These are phyloP conservation scores for Ophiocordyceps unilateralis DNA, from an alignment of 2,329 filamentous ascomycete genomes.

Conservation along the genomic window DNA sequence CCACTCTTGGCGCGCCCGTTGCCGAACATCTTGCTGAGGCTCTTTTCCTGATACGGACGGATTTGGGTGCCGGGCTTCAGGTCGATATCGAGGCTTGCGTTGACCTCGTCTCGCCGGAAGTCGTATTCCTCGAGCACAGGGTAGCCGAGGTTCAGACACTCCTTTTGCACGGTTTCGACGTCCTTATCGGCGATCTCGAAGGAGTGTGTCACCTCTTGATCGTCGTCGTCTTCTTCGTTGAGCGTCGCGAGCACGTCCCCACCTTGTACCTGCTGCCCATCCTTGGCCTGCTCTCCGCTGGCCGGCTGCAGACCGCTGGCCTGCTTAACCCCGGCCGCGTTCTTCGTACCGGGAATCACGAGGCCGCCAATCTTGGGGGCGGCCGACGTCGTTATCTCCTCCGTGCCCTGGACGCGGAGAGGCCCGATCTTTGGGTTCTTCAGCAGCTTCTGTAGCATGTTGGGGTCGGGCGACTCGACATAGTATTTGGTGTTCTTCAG, in stretches of 20 bases:
- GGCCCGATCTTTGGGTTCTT: conserved; percentile 69
- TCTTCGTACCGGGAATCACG: conserved; percentile 87
- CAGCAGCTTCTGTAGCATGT: conserved; percentile 72
- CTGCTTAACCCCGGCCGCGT: conserved; percentile 76
- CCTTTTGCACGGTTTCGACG: conserved; percentile 76
- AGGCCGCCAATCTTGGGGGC: conserved; percentile 76
- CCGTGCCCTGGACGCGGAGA: conserved; percentile 54
- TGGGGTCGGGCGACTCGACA: conserved; percentile 78
- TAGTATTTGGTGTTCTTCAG: conserved; percentile 90
- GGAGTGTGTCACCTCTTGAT: conserved; percentile 75
- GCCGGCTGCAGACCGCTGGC: conserved; percentile 25
- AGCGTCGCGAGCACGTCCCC: conserved; percentile 54
- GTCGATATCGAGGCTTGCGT: conserved; percentile 86
- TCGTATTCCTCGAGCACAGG: conserved; percentile 95
- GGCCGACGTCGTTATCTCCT: conserved; percentile 60
- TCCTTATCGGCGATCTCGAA: conserved; percentile 76
- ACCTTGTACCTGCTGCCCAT: conserved; percentile 35
- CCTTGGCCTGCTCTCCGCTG: conserved; percentile 20
- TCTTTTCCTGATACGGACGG: conserved; percentile 91
- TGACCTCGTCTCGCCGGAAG: conserved; percentile 78
- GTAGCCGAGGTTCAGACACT: conserved; percentile 70
- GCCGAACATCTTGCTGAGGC: conserved; percentile 97
- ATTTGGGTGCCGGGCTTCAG: conserved; percentile 79
- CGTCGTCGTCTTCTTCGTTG: conserved; percentile 78
- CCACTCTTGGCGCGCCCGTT: conserved; percentile 94